Base-by-base conservation (phyloP, 140 eudicot species). In the Oenanthe javanica region DNA sequence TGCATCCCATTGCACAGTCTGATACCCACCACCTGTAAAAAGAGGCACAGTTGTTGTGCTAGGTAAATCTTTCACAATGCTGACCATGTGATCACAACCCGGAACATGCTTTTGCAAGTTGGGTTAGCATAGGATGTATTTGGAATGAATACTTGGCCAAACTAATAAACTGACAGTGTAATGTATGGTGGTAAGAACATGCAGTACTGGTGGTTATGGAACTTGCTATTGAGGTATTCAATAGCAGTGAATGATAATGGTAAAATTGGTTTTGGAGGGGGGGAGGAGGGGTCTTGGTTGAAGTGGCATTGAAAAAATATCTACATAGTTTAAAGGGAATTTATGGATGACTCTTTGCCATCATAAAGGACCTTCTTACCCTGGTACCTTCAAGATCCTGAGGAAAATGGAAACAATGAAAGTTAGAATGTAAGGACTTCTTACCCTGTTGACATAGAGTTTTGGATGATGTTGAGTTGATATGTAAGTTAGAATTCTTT, bases 71-170 rank as follows among this genome's bases (percentile, higher is more conserved):
- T 86, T 77, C 63, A 50, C 80, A 75, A 82, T 79, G 91, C 86
- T 82, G 96, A 92, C 86, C 87, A 84, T 83, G 97, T 92, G 73
- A 92, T 84, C 82, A 97, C 93, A 72, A 94, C 99, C 5, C 83
- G n/a, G 88, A 87, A 93, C 38, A 90, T 89, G 46, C 89, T 83
- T 85, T 64, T 49, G n/a, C 48, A 71, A 27, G 51, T 31, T 52
- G 36, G 66, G 66, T 80, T 84, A 83, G 83, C 84, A 82, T 87
- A 86, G 96, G 52, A 66, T 86, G 90, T 91, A 81, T 89, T 87
- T 86, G 79, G 75, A 72, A 66, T 73, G 79, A 88, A 79, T 84
- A 91, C 45, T 77, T 75, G 57, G 89, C 72, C 51, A 49, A 61
- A 84, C 85, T 49, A 67, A 61, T 79, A 72, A 88, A 82, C 76